These are phyloP conservation scores for Plasmodium ovale DNA, from an alignment of 169 alveolate species.

Conservation along the genomic window DNA sequence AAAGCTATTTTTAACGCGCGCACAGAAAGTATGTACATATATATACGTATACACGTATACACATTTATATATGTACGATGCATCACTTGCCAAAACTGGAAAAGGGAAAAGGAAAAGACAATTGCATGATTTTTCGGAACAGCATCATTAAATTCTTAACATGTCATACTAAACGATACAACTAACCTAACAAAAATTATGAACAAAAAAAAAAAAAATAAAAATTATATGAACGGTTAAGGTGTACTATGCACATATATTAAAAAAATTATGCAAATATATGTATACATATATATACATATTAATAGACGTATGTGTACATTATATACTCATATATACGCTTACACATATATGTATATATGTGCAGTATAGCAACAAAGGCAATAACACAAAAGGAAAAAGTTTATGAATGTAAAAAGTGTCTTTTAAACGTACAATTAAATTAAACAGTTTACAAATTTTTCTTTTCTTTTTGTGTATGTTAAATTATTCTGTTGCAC, in stretches of 20 bases:
- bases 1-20: constrained; percentile 6
- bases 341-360: not conserved
- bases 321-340: not conserved
- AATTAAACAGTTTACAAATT: not conserved
- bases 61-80: not conserved
- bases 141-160: not conserved
- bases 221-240: constrained; percentile 49
- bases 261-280: too few relatives aligned
- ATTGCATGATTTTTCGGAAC: not conserved
- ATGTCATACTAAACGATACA: constrained; percentile 12
- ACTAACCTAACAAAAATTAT: not conserved
- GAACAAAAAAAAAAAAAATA: constrained; percentile 7
- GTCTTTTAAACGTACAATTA: not conserved
- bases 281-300: too few relatives aligned
- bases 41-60: not conserved
- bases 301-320: too few relatives aligned
- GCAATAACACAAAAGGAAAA: constrained; percentile 8
- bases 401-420: not conserved
- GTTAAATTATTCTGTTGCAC: constrained; percentile 10
- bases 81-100: not conserved
- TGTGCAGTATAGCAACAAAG: not conserved
- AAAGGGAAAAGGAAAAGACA: constrained; percentile 1
- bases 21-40: too few relatives aligned
- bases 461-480: constrained; percentile 1
- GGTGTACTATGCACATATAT: constrained; percentile 14